Conservation (phyloP, 306 rosid genomes). For the Abrus precatorius region DNA sequence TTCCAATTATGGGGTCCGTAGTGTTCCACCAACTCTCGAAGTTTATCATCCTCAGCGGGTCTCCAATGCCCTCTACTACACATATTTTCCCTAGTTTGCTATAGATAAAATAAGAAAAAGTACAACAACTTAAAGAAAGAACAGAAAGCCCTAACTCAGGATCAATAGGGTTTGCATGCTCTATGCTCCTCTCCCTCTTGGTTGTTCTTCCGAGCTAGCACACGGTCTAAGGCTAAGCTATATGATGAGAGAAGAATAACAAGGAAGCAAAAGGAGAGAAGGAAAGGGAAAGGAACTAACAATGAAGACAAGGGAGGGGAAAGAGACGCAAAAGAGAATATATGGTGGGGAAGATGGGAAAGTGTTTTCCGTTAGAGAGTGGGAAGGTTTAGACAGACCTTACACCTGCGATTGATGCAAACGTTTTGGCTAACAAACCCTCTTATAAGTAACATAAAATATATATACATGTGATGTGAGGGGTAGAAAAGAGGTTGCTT, state of each 20-base stretch:
- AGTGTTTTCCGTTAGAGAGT: slow-evolving; percentile 94
- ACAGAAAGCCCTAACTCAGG: slow-evolving; percentile 44
- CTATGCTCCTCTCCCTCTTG: too few relatives aligned
- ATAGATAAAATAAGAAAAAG: neutral
- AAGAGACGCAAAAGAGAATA: slow-evolving; percentile 54
- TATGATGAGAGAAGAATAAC: slow-evolving; percentile 34
- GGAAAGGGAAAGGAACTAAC: slow-evolving; percentile 11
- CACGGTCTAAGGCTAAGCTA: neutral
- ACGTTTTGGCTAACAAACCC: slow-evolving; percentile 91
- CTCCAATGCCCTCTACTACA: slow-evolving; percentile 99
- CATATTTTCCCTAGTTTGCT: slow-evolving; percentile 56
- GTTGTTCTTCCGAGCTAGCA: neutral
- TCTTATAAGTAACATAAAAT: slow-evolving; percentile 51
- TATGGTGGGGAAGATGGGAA: slow-evolving; percentile 69
- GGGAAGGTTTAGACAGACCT: slow-evolving; percentile 78
- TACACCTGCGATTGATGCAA: slow-evolving; percentile 89
- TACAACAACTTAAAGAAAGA: neutral
- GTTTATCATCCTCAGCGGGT: slow-evolving; percentile 94
- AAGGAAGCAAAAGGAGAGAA: slow-evolving; percentile 13
- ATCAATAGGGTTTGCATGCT: too few relatives aligned
- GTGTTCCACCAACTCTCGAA: slow-evolving; percentile 84
- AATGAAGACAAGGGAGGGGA: slow-evolving; percentile 51
- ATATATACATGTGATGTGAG: slow-evolving; percentile 31
- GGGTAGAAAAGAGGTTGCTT: slow-evolving; percentile 74
- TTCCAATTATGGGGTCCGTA: slow-evolving; percentile 99